Conservation (phyloP, 2,329 filamentous ascomycete genomes). For the Tolypocladium endophyticum region DNA sequence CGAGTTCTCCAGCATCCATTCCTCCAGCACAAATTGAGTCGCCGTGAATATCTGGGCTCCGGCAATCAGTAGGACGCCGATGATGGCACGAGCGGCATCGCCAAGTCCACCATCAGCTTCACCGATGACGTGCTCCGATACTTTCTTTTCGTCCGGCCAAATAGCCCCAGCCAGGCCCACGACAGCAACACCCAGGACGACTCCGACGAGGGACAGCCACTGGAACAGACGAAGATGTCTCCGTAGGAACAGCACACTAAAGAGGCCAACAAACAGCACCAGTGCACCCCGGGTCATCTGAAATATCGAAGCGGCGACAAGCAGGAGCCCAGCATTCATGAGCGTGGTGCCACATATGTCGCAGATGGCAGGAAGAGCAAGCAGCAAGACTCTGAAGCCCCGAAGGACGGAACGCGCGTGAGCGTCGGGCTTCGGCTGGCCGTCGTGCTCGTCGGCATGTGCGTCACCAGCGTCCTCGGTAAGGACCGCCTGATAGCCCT, state of each 20-base stretch:
- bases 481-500: constrained; percentile 57
- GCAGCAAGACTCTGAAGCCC: constrained; percentile 61
- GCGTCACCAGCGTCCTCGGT: constrained; percentile 28
- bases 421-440: constrained; percentile 31
- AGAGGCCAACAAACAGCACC: constrained; percentile 89
- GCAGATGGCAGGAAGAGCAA: constrained; percentile 81
- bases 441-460: constrained; percentile 7
- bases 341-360: constrained; percentile 92
- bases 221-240: constrained; percentile 77
- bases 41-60: constrained; percentile 95
- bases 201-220: constrained; percentile 79
- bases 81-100: constrained; percentile 43
- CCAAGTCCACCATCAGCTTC: constrained; percentile 28
- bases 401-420: constrained; percentile 49
- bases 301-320: constrained; percentile 93
- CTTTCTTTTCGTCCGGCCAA: constrained; percentile 54
- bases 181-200: constrained; percentile 77
- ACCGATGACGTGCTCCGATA: constrained; percentile 19
- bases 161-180: constrained; percentile 85
- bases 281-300: constrained; percentile 96
- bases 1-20: constrained; percentile 68
- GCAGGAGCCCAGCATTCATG: constrained; percentile 91
- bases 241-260: constrained; percentile 84
- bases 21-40: constrained; percentile 90
- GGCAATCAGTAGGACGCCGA: constrained; percentile 85